phyloP scores from a whole-genome alignment of 164 flowering plant genomes.

The Piper betle region DNA sequence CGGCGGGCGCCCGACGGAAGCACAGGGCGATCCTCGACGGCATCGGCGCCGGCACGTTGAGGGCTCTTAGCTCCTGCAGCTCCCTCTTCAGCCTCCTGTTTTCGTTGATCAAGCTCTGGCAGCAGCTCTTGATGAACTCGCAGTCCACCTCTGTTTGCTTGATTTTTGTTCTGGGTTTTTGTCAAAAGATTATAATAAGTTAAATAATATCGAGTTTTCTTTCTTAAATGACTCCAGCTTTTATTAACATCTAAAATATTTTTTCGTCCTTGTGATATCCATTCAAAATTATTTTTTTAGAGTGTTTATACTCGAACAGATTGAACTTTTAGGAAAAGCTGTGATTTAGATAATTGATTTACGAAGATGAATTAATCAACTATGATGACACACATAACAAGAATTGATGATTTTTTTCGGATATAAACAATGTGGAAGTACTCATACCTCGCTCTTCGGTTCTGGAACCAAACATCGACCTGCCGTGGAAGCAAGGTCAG shows the following conservation, averaged over 20 bases:
- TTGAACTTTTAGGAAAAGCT: no score
- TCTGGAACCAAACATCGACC: background rate
- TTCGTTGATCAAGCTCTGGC: slow-evolving; percentile 1
- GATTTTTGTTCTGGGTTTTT: background rate
- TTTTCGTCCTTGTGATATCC: no score
- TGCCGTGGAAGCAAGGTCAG: background rate
- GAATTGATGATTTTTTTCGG: no score
- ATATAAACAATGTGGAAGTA: no score
- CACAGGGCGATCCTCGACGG: slow-evolving; percentile 23
- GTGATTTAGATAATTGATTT: no score
- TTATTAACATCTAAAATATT: no score
- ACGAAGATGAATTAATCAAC: no score
- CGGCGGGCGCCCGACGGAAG: slow-evolving; percentile 43
- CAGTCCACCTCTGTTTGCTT: slow-evolving; percentile 3
- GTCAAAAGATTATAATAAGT: background rate
- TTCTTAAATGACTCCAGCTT: no score
- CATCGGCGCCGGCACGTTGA: background rate
- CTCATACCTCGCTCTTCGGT: background rate
- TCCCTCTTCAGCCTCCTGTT: slow-evolving; percentile 2
- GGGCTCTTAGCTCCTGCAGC: background rate
- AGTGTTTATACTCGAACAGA: no score
- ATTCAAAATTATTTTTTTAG: no score
- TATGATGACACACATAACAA: no score
- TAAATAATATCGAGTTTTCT: no score
- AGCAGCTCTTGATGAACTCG: slow-evolving; percentile 1